Evolutionary conservation across 495 filamentous ascomycete species (phyloP), one percentile per base, ranked within the genome.

Genomic region (Mytilinidion resinicola): DNA sequence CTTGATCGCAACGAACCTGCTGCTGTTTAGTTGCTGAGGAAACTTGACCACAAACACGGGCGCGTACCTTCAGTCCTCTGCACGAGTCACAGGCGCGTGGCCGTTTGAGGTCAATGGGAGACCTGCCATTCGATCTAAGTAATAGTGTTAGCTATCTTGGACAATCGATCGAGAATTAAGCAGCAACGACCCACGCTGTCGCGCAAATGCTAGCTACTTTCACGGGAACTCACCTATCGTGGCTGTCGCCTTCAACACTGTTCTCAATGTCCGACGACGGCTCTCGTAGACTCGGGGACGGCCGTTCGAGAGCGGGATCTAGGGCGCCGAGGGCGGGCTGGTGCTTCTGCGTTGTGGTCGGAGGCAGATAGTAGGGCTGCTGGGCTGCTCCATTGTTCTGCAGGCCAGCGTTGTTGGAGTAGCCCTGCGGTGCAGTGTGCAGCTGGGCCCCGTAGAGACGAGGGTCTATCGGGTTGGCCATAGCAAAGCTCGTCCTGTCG

Each of bases 71-170:
- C 47, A 96, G 75, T 34, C 84, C 83, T 44, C 93, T 85, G 70
- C 92, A 98, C 9, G 88, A 84, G 69, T 96, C 93, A 72, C 92
- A 98, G 14, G 92, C 91, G n/a, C 91, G 85, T 1, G 87, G 81
- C 37, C 90, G 84, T 71, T 91, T 92, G 38, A 81, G 70, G 52
- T 90, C 86, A 38, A 50, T 30, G 19, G 49, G 60, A 5, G 60
- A 61, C 43, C 53, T 61, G 33, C 54, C 62, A 15, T 48, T 51
- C 39, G 57, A 55, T 6, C 17, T 49, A 8, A 42, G 39, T 8
- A 2, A 42, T 42, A 42, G 11, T 42, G 4, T 42, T 42, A 42
- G 17, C 17, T 2, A 30, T 30, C 25, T 30, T 30, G 25, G 25
- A 30, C 6, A 30, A 30, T 30, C 25, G 25, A 30, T 30, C 6